These are phyloP conservation scores for Boletus huronensis DNA, from an alignment of 768 basidiomycete genomes.

Conservation along the genomic window DNA sequence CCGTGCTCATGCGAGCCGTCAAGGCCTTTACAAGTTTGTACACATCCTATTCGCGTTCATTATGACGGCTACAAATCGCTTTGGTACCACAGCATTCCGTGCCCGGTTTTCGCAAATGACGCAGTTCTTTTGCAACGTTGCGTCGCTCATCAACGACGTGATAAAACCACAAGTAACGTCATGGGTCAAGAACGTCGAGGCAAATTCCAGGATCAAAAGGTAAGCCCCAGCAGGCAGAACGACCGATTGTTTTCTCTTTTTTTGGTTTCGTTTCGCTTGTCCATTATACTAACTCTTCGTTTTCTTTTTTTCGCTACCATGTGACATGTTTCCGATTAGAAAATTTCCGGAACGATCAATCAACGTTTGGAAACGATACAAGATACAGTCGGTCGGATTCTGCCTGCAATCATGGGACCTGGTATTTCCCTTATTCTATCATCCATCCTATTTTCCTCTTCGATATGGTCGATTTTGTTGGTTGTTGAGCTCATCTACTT, in stretches of 20 bases:
- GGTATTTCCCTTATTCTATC: background rate
- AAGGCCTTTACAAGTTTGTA: constrained; percentile 13
- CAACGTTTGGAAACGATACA: constrained; percentile 15
- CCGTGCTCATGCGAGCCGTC: constrained; percentile 17
- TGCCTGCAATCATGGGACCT: constrained; percentile 14
- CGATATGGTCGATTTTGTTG: background rate
- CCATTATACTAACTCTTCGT: background rate
- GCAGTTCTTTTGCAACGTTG: constrained; percentile 15
- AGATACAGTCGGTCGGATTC: constrained; percentile 3
- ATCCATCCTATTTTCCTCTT: background rate
- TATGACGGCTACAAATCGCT: background rate
- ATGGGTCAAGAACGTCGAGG: constrained; percentile 13
- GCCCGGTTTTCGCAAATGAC: constrained; percentile 20
- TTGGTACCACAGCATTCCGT: constrained; percentile 6
- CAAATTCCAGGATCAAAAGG: constrained; percentile 16
- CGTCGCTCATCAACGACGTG: constrained; percentile 19
- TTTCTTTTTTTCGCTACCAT: background rate
- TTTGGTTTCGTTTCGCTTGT: background rate
- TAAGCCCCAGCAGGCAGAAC: background rate
- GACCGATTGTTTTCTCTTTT: background rate
- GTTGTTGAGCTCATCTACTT: background rate
- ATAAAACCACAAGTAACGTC: constrained; percentile 19
- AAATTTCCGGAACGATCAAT: constrained; percentile 10
- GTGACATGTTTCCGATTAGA: background rate
- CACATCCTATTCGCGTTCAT: background rate